Percentiles rank a stretch among this genome's conserved stretches.
These are phyloP conservation scores for Puccinia brachypodii DNA, from an alignment of 1,284 basidiomycete species.

Conservation along the genomic window DNA sequence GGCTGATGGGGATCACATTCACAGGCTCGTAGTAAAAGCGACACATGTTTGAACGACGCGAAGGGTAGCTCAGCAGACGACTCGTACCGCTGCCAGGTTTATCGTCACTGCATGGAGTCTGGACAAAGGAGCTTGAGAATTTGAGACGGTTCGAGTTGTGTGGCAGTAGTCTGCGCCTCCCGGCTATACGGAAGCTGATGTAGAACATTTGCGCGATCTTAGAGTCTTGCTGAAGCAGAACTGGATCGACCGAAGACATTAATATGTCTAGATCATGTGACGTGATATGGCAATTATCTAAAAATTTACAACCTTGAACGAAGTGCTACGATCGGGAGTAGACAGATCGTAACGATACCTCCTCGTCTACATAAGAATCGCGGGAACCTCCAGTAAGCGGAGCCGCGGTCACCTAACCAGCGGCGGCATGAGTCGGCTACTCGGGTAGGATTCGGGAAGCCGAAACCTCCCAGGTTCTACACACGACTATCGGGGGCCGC, in stretches of 20 bases:
- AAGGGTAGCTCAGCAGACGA: not conserved
- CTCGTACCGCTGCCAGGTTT: not conserved
- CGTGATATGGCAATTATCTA: too few relatives aligned
- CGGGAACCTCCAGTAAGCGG: too few relatives aligned
- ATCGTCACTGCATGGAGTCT: not conserved
- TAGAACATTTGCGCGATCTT: not conserved
- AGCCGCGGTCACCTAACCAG: too few relatives aligned
- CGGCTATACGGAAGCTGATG: not conserved
- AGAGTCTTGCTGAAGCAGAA: not conserved
- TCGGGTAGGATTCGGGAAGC: too few relatives aligned
- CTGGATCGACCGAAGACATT: not conserved
- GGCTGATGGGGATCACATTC: constrained; percentile 7
- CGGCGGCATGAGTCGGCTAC: too few relatives aligned
- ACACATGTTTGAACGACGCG: constrained; percentile 7
- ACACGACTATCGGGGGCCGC: too few relatives aligned
- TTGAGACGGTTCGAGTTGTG: not conserved
- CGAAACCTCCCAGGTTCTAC: too few relatives aligned
- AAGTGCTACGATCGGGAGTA: too few relatives aligned
- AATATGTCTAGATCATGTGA: too few relatives aligned
- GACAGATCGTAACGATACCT: too few relatives aligned
- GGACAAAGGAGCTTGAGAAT: not conserved
- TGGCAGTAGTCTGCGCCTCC: not conserved
- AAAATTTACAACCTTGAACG: too few relatives aligned
- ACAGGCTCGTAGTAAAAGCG: not conserved
- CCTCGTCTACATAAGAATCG: too few relatives aligned